A percentile compares a stretch with the other conserved stretches of the same genome.
phyloP scores from a whole-genome alignment of 495 filamentous ascomycete species.

The Penicillium malachiteum region DNA sequence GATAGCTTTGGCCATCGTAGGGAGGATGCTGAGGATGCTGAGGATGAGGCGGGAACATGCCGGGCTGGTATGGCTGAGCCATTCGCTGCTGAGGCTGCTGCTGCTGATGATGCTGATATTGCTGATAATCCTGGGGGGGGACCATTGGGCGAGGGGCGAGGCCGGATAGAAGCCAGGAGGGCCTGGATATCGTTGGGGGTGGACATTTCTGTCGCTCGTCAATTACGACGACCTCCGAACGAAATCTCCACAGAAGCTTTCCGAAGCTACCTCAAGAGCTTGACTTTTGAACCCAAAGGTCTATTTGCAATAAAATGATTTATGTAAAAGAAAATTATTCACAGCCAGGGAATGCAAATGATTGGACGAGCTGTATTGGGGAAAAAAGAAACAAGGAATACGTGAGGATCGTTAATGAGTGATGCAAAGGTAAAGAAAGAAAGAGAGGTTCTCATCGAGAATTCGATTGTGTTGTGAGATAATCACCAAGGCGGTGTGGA shows the following conservation, averaged over 20 bases:
- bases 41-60: constrained; percentile 35
- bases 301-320: not conserved
- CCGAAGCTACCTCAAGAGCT: not conserved
- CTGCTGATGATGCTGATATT: not conserved
- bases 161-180: constrained; percentile 47
- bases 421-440: not conserved
- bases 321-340: constrained; percentile 2
- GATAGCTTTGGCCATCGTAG: constrained; percentile 40
- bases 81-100: constrained; percentile 18
- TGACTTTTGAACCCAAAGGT: not conserved
- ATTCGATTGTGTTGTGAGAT: too few species aligned
- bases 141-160: constrained; percentile 40
- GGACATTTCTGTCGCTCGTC: constrained; percentile 52
- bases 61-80: constrained; percentile 29
- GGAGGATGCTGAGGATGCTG: constrained; percentile 35
- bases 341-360: not conserved
- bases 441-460: not conserved
- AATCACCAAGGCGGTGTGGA: too few species aligned
- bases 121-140: constrained; percentile 18
- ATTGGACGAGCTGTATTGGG: not conserved
- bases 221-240: constrained; percentile 29
- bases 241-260: constrained; percentile 7
- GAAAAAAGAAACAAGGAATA: not conserved
- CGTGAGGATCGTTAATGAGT: constrained; percentile 3
- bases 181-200: constrained; percentile 51